These are phyloP conservation scores for Linum tenue DNA, from an alignment of 345 rosid genomes.

Conservation along the genomic window DNA sequence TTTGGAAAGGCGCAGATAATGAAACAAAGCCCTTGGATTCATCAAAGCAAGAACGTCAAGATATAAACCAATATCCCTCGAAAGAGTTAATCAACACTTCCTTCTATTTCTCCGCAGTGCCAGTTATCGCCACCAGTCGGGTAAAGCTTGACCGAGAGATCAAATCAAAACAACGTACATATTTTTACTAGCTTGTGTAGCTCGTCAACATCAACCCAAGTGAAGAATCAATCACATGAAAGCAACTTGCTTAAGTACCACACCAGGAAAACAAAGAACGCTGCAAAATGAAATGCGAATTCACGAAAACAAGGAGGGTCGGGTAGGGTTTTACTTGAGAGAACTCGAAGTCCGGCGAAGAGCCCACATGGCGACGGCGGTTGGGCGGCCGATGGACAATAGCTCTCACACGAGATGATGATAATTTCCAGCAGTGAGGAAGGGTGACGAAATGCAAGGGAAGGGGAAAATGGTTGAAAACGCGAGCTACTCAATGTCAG, in stretches of 20 bases:
- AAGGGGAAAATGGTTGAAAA: background rate
- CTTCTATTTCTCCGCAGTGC: no score
- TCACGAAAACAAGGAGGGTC: background rate
- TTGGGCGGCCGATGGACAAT: background rate
- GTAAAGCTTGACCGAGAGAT: background rate
- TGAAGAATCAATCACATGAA: background rate
- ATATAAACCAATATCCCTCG: no score
- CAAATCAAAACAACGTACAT: background rate
- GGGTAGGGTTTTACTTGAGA: constrained; percentile 4
- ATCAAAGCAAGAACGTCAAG: no score
- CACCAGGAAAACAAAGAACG: no score
- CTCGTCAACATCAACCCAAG: no score
- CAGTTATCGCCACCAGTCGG: no score
- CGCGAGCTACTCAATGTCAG: background rate
- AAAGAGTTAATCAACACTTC: no score
- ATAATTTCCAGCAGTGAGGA: no score
- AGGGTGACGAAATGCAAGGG: background rate
- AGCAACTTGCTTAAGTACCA: background rate
- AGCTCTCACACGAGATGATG: no score
- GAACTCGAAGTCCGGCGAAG: constrained; percentile 10
- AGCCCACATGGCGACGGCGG: constrained; percentile 6
- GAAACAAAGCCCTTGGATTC: no score
- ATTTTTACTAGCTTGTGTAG: no score
- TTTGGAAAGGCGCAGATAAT: no score
- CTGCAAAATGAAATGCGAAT: background rate